phyloP scores from a whole-genome alignment of 371 early-diverging fungal species.

The Nematocida sp. region DNA sequence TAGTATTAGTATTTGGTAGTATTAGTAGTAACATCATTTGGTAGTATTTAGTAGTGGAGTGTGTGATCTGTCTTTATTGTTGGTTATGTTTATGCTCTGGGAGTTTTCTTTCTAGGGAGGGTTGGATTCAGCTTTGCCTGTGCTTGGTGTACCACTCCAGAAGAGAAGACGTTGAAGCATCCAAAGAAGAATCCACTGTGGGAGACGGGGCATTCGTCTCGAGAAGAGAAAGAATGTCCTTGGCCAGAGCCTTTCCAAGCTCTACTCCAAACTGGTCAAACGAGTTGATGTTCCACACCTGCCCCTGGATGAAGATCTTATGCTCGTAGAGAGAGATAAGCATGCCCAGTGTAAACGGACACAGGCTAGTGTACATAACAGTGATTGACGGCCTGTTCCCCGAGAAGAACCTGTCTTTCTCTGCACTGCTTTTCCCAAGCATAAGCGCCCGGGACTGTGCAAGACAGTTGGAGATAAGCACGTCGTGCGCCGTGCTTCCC shows the following conservation, averaged over 20 bases:
- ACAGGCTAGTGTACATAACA: conserved; percentile 78
- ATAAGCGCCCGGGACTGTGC: conserved; percentile 94
- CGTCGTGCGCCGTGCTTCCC: conserved; percentile 73
- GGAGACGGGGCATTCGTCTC: conserved; percentile 39
- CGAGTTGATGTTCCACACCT: conserved; percentile 91
- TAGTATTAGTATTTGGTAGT: neutral
- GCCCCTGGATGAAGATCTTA: conserved; percentile 96
- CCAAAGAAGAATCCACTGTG: neutral
- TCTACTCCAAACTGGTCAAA: conserved; percentile 96
- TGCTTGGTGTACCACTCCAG: conserved; percentile 23
- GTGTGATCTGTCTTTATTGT: neutral
- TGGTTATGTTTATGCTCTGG: neutral
- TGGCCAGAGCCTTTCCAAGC: conserved; percentile 93
- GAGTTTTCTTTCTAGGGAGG: too few relatives aligned
- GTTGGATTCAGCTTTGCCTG: neutral
- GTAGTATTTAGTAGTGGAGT: neutral
- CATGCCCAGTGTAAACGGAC: conserved; percentile 81
- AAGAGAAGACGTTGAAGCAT: conserved; percentile 50
- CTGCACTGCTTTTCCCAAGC: conserved; percentile 74
- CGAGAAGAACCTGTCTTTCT: conserved; percentile 71
- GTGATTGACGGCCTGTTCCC: conserved; percentile 94
- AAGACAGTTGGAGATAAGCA: conserved; percentile 89
- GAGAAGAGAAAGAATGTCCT: conserved; percentile 80
- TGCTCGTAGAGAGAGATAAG: conserved; percentile 94
- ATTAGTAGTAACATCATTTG: neutral